Evolutionary conservation across 768 basidiomycete species (phyloP).

Genomic region (Tricholoma sp.): DNA sequence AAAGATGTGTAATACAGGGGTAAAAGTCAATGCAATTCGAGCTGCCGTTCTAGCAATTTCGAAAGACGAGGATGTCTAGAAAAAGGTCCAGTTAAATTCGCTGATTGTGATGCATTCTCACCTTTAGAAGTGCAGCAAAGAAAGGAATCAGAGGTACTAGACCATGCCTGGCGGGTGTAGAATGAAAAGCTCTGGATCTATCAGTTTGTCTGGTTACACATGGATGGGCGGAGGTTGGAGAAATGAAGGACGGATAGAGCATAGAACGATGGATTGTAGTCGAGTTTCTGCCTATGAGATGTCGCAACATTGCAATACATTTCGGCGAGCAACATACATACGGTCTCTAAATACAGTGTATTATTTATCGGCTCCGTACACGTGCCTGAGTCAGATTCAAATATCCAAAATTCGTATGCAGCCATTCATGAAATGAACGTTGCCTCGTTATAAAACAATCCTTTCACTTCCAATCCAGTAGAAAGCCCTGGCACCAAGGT

Average conservation of each 20-base stretch:
- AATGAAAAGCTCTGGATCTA: slow-evolving; percentile 28
- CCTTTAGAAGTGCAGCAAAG: slow-evolving; percentile 62
- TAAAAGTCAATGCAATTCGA: slow-evolving; percentile 68
- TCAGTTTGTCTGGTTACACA: slow-evolving; percentile 1
- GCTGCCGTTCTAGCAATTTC: slow-evolving; percentile 65
- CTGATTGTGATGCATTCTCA: slow-evolving; percentile 19
- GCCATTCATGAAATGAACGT: slow-evolving; percentile 78
- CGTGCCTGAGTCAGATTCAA: background rate
- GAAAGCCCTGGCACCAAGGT: slow-evolving; percentile 34
- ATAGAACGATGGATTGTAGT: slow-evolving; percentile 9
- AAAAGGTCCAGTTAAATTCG: slow-evolving; percentile 6
- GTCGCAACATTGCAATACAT: slow-evolving; percentile 41
- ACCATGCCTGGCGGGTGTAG: slow-evolving; percentile 28
- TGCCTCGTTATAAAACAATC: slow-evolving; percentile 81
- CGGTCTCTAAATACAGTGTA: too few species aligned
- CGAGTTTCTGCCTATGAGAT: slow-evolving; percentile 27
- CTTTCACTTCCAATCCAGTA: slow-evolving; percentile 49
- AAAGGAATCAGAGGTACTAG: slow-evolving; percentile 42
- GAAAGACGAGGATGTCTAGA: slow-evolving; percentile 70
- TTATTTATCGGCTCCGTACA: background rate
- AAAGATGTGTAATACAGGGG: slow-evolving; percentile 62
- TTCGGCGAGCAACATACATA: too few species aligned
- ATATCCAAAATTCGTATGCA: too few species aligned
- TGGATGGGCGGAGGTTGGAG: background rate
- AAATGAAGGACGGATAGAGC: background rate